phyloP scores from a whole-genome alignment of 2,329 filamentous ascomycete genomes.

The Epichloe amarillans region DNA sequence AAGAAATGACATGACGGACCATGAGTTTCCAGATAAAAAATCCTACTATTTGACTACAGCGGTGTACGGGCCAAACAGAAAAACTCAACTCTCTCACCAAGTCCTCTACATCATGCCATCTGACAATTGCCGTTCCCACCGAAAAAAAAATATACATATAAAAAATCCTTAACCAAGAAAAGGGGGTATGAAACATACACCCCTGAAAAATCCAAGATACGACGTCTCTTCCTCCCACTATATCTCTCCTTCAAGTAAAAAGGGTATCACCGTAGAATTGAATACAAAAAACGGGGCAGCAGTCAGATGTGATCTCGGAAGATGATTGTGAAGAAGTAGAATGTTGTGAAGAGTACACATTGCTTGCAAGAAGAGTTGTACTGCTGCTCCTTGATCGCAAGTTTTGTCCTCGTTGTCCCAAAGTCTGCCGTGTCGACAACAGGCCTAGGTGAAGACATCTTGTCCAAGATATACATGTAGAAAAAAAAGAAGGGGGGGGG shows the following conservation, averaged over 20 bases:
- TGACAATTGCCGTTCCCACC: too few species aligned
- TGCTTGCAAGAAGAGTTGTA: background rate
- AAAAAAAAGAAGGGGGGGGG: conserved; percentile 8
- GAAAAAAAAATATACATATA: too few species aligned
- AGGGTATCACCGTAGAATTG: conserved; percentile 23
- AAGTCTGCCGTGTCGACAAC: background rate
- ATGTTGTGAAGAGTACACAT: background rate
- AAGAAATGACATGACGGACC: too few species aligned
- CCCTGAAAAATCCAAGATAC: background rate
- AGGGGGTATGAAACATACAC: background rate
- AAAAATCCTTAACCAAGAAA: background rate
- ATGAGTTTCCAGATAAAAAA: too few species aligned
- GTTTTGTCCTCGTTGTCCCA: background rate
- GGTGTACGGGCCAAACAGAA: too few species aligned
- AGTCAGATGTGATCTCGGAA: conserved; percentile 5
- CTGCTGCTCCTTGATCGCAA: background rate
- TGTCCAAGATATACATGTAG: conserved; percentile 8
- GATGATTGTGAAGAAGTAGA: conserved; percentile 9
- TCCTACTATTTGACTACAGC: too few species aligned
- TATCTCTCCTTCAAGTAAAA: conserved; percentile 5
- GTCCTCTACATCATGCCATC: background rate
- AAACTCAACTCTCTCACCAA: too few species aligned
- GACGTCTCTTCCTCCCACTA: background rate
- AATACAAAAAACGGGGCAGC: conserved; percentile 12
- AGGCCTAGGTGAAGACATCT: conserved; percentile 12